Percentiles rank a stretch among this genome's conserved stretches.
These are phyloP conservation scores for Scheffersomyces lignicola DNA, from an alignment of 1,139 yeast genomes.

Conservation along the genomic window DNA sequence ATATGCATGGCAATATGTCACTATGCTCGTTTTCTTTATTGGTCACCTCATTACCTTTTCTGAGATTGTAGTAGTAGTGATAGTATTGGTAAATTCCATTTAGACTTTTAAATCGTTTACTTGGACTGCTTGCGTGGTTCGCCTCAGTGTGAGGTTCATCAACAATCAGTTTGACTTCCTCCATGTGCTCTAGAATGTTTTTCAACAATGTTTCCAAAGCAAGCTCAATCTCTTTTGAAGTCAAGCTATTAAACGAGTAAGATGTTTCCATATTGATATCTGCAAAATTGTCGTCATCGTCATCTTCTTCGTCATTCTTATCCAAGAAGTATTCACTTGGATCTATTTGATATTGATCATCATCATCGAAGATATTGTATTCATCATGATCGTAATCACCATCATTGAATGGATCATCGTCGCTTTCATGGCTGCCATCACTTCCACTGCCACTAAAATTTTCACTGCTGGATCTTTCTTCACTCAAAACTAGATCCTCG, in stretches of 20 bases:
- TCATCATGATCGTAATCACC: background rate
- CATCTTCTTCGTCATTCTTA: background rate
- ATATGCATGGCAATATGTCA: background rate
- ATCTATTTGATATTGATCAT: too few relatives aligned
- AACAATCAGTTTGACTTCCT: background rate
- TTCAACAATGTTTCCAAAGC: background rate
- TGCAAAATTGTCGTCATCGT: background rate
- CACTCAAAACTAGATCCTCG: background rate
- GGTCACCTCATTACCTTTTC: background rate
- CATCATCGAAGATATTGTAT: too few relatives aligned
- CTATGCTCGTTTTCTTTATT: conserved; percentile 1
- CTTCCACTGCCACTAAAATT: background rate
- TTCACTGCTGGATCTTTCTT: background rate
- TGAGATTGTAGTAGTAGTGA: background rate
- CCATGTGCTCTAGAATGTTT: background rate
- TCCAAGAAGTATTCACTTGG: too few relatives aligned
- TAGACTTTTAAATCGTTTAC: background rate
- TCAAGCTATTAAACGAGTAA: background rate
- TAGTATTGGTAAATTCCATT: conserved; percentile 3
- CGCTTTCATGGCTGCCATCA: background rate
- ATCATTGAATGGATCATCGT: background rate
- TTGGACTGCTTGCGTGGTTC: background rate
- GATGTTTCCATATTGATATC: background rate
- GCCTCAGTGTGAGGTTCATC: background rate
- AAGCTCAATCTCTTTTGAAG: background rate